Evolutionary conservation across 2,329 filamentous ascomycete genomes (phyloP), one percentile per base, ranked within the genome.

Genomic region (Fusarium albidum): DNA sequence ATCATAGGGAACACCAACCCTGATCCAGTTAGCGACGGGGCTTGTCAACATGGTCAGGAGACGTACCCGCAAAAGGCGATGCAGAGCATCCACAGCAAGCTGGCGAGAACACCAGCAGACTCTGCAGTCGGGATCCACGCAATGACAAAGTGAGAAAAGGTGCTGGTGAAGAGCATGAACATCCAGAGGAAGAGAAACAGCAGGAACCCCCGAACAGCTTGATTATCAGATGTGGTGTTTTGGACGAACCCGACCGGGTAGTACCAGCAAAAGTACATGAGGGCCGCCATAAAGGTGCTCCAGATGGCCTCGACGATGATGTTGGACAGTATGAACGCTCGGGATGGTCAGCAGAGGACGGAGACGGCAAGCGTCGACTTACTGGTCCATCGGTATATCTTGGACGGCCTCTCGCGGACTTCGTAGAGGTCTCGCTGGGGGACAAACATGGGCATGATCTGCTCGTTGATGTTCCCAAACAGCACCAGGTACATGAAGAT

Each of bases 361-460:
- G 11, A n/a, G n/a, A n/a, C n/a, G 13, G 2, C 1, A 1, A 1
- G 4, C 4, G 10, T 3, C 7, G 2, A 51, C 66, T 37, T 38
- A 68, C 66, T 68, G 2, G 54, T 67, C 66, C 66, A 68, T 14
- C 65, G 65, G 68, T 89, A 90, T 1, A 85, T 80, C 67, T 87
- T 86, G 12, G 83, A 85, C 0, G 87, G 86, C 2, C 87, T 79
- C 69, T 90, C 88, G 14, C 86, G 85, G 5, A 83, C 84, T 70
- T 90, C 87, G 66, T 90, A 90, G 0, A 90, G 73, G 1, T 82
- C 77, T 27, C 87, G 83, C 63, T 89, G 86, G 0, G 83, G 82
- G 38, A 89, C 81, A 62, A 90, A 90, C 62, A 87, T 84, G 4
- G 87, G 86, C 86, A 89, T 89, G n/a, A 86, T 83, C 56, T 87